Base-by-base conservation (phyloP, 169 alveolate species). In the Blepharisma undulans region DNA sequence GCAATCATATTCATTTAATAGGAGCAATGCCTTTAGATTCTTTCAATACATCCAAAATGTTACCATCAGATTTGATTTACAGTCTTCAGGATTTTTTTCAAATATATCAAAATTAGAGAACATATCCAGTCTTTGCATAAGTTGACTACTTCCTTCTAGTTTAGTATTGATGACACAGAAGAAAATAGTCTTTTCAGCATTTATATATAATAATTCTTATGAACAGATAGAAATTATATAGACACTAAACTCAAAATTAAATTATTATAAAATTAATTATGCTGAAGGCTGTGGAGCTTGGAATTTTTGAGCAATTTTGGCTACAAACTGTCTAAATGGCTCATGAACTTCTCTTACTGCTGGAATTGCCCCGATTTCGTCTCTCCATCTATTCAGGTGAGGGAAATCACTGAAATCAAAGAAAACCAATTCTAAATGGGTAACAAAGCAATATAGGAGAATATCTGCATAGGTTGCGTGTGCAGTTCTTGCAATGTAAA, bases 291-390 rank as follows among this genome's bases (percentile, higher is more conserved):
- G 16, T 10, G 66, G 66, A 5, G 66, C 66, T 48, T 48, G 66
- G 12, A 5, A 48, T 5, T 48, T 48, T 48, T 48, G 66, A 3
- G 10, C 66, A 48, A 48, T 48, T 1, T 5, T 2, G 6, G 86
- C 66, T 25, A 14, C 34, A 1, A 32, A 7, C 27, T 32, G 29
- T 27, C 25, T 29, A 4, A 78, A 78, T 25, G 76, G 10, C 4
- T 82, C 76, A 60, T 82, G 78, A n/a, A 82, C 76, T 82, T 82
- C 18, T 59, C n/a, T 27, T 5, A 82, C 74, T 14, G 72, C 89
- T 27, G 60, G 22, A 33, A 30, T 32, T 21, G 87, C 81, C 7
- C 61, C 72, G 18, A 79, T 79, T 79, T 79, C 87, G 7, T 79
- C 72, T n/a, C 25, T 29, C 87, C 87, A 79, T 27, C 8, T 29